Percentiles rank a stretch among this genome's conserved stretches.
Evolutionary conservation across 2,329 filamentous ascomycete genomes (phyloP).

Genomic region (Aspergillus aculeatus): DNA sequence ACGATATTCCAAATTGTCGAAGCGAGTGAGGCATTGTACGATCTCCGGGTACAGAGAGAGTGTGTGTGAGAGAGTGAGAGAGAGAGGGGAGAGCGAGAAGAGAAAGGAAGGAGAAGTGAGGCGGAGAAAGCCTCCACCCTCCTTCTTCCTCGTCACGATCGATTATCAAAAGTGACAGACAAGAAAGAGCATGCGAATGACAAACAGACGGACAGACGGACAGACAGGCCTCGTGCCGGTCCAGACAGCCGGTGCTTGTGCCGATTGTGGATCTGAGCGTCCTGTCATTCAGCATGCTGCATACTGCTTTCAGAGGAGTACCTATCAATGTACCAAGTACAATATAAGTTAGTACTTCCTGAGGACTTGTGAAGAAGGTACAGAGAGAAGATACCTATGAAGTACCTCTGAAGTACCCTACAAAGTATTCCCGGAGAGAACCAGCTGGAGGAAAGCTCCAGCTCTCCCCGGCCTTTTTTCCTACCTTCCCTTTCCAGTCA

Average conservation of each 20-base stretch:
- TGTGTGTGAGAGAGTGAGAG: background rate
- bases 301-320: too few relatives aligned
- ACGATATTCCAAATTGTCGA: slow-evolving; percentile 3
- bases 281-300: background rate
- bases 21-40: background rate
- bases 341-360: too few relatives aligned
- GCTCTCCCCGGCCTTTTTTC: too few relatives aligned
- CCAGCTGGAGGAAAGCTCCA: too few relatives aligned
- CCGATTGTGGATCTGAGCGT: slow-evolving; percentile 1
- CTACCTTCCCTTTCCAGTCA: too few relatives aligned
- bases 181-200: background rate
- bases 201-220: background rate
- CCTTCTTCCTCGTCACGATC: background rate
- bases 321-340: too few relatives aligned
- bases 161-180: background rate
- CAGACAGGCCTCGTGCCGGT: background rate
- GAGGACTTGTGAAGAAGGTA: too few relatives aligned
- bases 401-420: too few relatives aligned
- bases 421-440: too few relatives aligned
- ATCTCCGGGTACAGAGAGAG: too few relatives aligned
- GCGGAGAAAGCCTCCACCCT: slow-evolving; percentile 7
- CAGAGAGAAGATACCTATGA: too few relatives aligned
- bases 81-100: background rate
- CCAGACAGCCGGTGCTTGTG: slow-evolving; percentile 2
- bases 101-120: slow-evolving; percentile 6